These are phyloP conservation scores for Globisporangium irregulare DNA, from an alignment of 352 stramenopile species.

Conservation along the genomic window DNA sequence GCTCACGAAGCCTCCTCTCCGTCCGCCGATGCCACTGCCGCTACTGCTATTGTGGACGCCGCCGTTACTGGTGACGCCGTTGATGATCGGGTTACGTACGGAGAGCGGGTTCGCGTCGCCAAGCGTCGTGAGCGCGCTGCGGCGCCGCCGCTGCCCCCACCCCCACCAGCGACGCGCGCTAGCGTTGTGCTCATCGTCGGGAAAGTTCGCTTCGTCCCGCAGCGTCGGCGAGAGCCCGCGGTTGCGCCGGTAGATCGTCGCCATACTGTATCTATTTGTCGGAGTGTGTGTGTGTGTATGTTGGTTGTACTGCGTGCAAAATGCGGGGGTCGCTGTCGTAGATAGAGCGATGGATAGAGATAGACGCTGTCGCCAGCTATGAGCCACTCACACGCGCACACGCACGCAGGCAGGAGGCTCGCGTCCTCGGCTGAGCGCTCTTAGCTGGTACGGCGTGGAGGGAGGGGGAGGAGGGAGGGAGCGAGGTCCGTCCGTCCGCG, in stretches of 20 bases:
- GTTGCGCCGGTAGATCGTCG: conserved; percentile 66
- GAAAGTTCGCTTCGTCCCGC: conserved; percentile 22
- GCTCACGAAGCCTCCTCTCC: conserved; percentile 22
- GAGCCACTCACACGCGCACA: not conserved
- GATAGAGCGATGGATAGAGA: not conserved
- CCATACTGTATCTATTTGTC: conserved; percentile 19
- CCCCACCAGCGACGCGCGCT: conserved; percentile 11
- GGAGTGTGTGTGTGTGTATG: not conserved
- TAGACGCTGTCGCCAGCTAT: not conserved
- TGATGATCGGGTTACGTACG: conserved; percentile 14
- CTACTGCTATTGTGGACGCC: not conserved
- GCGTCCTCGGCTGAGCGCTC: not conserved
- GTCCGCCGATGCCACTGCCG: not conserved
- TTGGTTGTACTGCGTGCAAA: not conserved
- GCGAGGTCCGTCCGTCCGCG: no score
- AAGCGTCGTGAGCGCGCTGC: conserved; percentile 25
- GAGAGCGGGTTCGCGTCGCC: conserved; percentile 12
- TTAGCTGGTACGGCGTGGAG: not conserved
- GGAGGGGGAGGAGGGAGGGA: not conserved
- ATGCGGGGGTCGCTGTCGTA: not conserved
- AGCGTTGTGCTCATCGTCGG: conserved; percentile 18
- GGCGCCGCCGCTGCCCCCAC: conserved; percentile 3
- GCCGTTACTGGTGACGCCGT: conserved; percentile 16
- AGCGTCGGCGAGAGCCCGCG: conserved; percentile 34
- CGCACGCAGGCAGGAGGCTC: not conserved